Percentiles rank a stretch among this genome's conserved stretches.
Conservation (phyloP, 2,329 filamentous ascomycete genomes). For the Cytospora piceae region DNA sequence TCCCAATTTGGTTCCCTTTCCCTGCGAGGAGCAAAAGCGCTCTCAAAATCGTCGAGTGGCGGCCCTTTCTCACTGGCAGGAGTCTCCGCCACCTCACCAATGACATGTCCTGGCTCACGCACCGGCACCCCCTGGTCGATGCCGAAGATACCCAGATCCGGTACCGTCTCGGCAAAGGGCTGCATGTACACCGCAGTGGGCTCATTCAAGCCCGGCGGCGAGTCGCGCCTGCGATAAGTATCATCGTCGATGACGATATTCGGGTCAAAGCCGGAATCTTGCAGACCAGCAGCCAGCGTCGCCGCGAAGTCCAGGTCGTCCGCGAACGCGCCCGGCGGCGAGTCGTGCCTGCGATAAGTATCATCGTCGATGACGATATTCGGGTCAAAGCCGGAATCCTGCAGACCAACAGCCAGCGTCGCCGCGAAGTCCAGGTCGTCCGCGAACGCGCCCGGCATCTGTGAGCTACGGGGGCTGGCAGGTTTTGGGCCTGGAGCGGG, state of each 20-base stretch:
- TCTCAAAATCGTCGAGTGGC: slow-evolving; percentile 34
- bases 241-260: slow-evolving; percentile 71
- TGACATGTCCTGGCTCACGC: slow-evolving; percentile 48
- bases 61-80: slow-evolving; percentile 42
- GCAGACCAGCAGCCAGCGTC: slow-evolving; percentile 67
- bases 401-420: slow-evolving; percentile 67
- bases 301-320: slow-evolving; percentile 73
- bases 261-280: slow-evolving; percentile 72
- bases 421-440: slow-evolving; percentile 73
- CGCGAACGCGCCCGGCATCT: slow-evolving; percentile 68
- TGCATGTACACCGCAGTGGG: slow-evolving; percentile 46
- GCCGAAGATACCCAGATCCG: slow-evolving; percentile 44
- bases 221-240: slow-evolving; percentile 64
- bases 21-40: slow-evolving; percentile 29
- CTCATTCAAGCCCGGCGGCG: slow-evolving; percentile 64
- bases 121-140: slow-evolving; percentile 36
- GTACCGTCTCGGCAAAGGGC: slow-evolving; percentile 54
- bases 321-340: slow-evolving; percentile 68
- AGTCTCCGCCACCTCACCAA: slow-evolving; percentile 51
- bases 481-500: slow-evolving; percentile 61
- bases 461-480: slow-evolving; percentile 47
- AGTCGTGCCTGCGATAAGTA: slow-evolving; percentile 64
- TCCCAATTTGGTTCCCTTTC: slow-evolving; percentile 30
- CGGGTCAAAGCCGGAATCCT: slow-evolving; percentile 72
- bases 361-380: slow-evolving; percentile 71